Percentiles rank a stretch among this genome's conserved stretches.
These are phyloP conservation scores for Diospyros lotus DNA, from an alignment of 148 eudicot species.

Conservation along the genomic window DNA sequence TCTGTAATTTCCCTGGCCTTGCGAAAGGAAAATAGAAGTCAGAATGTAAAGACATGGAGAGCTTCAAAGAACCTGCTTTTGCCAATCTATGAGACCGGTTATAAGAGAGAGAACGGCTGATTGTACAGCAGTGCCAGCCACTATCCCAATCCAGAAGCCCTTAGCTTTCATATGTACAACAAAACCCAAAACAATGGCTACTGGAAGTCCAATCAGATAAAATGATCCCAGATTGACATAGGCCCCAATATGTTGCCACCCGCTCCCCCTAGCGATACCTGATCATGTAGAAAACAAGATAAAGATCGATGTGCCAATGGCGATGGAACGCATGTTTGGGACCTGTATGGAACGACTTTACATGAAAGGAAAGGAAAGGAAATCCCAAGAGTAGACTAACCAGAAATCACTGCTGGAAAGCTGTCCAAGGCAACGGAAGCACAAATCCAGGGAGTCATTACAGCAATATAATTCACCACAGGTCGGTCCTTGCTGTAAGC, in stretches of 20 bases:
- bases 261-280: conserved; percentile 31
- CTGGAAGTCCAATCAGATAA: conserved; percentile 38
- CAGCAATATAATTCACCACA: conserved; percentile 26
- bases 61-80: conserved; percentile 22
- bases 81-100: conserved; percentile 31
- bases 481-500: conserved; percentile 35
- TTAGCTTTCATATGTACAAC: conserved; percentile 24
- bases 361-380: neutral
- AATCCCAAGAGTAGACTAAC: conserved; percentile 6
- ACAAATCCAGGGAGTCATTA: conserved; percentile 33
- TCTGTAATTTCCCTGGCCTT: neutral
- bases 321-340: too few species aligned
- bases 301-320: too few species aligned
- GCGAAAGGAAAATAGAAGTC: neutral
- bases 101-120: conserved; percentile 19
- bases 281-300: too few species aligned
- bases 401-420: conserved; percentile 39
- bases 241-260: conserved; percentile 53
- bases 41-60: too few species aligned
- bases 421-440: conserved; percentile 27
- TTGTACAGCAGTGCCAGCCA: conserved; percentile 30
- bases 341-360: neutral
- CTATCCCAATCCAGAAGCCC: conserved; percentile 43
- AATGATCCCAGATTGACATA: conserved; percentile 38
- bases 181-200: conserved; percentile 31